Base-by-base conservation (phyloP, 495 filamentous ascomycete species). In the Penicillium paradoxum region DNA sequence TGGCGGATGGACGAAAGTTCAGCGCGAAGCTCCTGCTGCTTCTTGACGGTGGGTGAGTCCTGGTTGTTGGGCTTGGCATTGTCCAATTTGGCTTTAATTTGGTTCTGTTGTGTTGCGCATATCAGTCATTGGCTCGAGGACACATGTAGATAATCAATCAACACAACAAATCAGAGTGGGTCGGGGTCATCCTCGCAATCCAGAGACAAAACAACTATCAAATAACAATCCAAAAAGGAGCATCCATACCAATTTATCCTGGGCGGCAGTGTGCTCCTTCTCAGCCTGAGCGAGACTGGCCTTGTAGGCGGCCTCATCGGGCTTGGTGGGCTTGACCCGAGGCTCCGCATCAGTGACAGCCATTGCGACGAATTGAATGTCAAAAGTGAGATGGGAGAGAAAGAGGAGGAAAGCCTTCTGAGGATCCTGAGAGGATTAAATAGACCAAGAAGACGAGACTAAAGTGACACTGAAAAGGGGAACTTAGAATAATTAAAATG, bases 31-130 rank as follows among this genome's bases (percentile, higher is more conserved):
- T 96, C 89, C 66, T 88, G 81, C 56, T 91, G 87, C 60, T 82
- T 83, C 75, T 91, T 88, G 51, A 77, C 83, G 24, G 76, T 67
- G 3, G 90, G 88, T 0, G 81, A 87, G 65, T 85, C 86, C 67
- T 81, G 77, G 68, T 89, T 90, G 69, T 86, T 84, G 25, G 87
- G 86, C 55, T 84, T 79, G 46, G 86, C 87, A 41, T 79, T 70
- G 41, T 95, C 89, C 58, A 97, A 77, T 72, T 96, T 95, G 60
- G 84, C 80, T 72, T 89, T 90, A 69, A 92, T 74, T 55, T 82
- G 80, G 66, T 87, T 90, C 92, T 98, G 56, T 47, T 64, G 21
- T 98, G 56, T 47, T 64, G 21, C 13, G 29, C 53, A 48, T 48
- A 46, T 42, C 49, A 51, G 49, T 43, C 38, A 43, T 29, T 6